Base-by-base conservation (phyloP, 1,139 yeast genomes). In the Kodamaea arcana region DNA sequence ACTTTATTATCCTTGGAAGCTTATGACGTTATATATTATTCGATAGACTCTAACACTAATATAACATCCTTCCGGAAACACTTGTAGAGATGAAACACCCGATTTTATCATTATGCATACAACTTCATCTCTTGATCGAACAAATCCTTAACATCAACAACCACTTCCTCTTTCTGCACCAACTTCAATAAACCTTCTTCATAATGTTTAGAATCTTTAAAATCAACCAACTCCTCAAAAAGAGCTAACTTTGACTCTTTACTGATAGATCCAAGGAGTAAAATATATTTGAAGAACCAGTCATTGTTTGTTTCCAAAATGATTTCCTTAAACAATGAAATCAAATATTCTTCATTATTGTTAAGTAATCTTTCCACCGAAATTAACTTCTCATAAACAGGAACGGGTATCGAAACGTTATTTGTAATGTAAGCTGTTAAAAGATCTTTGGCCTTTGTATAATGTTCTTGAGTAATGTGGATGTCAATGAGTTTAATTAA, bases 401-500 rank as follows among this genome's bases (percentile, higher is more conserved):
- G 58, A 3, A 62, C 34, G 2, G 69, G 62, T 15, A 60, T 50
- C 11, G 64, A 58, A 11, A 54, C 43, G 27, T 60, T 59, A 30
- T 45, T 39, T 31, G 52, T 48, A 9, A 64, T 45, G 32, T 54
- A 56, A 15, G 55, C 56, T 17, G 60, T 38, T 5, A 62, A 29
- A 14, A 69, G 35, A 37, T 69, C 75, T 34, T 66, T 58, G 0
- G 75, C 73, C 26, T 50, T 51, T 2, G 56, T 27, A 35, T 51
- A 51, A 36, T 68, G 60, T 2, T 61, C 62, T 14, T 51, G 38
- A 28, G 49, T 52, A 1, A 69, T 26, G 34, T 68, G 58, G 14
- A 72, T 42, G 44, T 75, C 78, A 5, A 65, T 52, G 27, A 75
- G 50, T 31, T 72, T 60, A 11, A 63, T 36, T 7, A 66, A 43